Conservation (phyloP, 1,139 yeast species). For the Pichia sp. region DNA sequence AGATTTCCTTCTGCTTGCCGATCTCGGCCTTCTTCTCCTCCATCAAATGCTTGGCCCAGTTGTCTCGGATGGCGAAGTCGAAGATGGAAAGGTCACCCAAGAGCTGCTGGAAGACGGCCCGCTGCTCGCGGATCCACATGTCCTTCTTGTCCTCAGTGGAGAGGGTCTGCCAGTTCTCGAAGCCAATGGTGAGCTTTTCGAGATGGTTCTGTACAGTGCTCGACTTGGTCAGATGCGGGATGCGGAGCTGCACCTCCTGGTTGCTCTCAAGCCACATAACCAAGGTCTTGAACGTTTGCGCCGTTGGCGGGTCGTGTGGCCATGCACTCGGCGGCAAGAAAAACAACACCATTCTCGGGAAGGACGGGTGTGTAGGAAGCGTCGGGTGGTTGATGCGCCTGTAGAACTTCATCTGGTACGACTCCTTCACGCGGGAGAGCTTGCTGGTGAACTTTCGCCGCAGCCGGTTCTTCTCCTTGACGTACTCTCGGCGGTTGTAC, state of each 20-base stretch:
- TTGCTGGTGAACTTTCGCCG: slow-evolving; percentile 38
- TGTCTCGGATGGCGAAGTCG: slow-evolving; percentile 40
- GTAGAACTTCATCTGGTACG: slow-evolving; percentile 35
- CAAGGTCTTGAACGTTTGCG: slow-evolving; percentile 36
- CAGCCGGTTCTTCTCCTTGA: slow-evolving; percentile 37
- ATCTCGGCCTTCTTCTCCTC: slow-evolving; percentile 24
- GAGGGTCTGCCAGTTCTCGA: slow-evolving; percentile 40
- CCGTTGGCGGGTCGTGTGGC: slow-evolving; percentile 49
- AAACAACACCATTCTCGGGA: slow-evolving; percentile 44
- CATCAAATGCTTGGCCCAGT: slow-evolving; percentile 34
- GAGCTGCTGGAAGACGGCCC: slow-evolving; percentile 42
- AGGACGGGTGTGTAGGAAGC: slow-evolving; percentile 42
- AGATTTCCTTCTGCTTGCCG: slow-evolving; percentile 7
- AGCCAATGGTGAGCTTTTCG: slow-evolving; percentile 38
- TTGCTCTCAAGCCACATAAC: slow-evolving; percentile 18
- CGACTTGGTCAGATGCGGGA: slow-evolving; percentile 14
- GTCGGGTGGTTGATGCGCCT: slow-evolving; percentile 36
- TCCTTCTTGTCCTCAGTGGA: slow-evolving; percentile 34
- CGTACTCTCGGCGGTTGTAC: slow-evolving; percentile 44
- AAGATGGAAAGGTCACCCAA: slow-evolving; percentile 38
- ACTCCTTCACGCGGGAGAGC: slow-evolving; percentile 34
- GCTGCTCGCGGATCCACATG: slow-evolving; percentile 41
- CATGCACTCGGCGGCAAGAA: slow-evolving; percentile 42
- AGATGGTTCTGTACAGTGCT: slow-evolving; percentile 19
- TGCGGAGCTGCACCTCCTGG: slow-evolving; percentile 15